These are phyloP conservation scores for Trichoderma sp. DNA, from an alignment of 2,329 filamentous ascomycete species.

Conservation along the genomic window DNA sequence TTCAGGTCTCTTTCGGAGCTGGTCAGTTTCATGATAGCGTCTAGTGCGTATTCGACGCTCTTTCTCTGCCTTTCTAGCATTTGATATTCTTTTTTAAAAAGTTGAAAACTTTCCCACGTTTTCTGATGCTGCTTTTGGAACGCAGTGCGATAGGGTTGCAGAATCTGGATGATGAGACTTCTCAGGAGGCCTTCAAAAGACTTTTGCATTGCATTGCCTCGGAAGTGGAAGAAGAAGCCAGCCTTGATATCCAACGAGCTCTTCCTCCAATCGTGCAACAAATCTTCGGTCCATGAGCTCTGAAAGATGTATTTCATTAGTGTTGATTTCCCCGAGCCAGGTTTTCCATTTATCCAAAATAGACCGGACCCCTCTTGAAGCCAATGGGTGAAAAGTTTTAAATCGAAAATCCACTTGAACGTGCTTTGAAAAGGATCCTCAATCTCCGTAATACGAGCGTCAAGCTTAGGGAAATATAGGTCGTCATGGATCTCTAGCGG, in stretches of 20 bases:
- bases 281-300: too few relatives aligned
- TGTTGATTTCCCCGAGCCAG: slow-evolving; percentile 12
- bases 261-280: too few relatives aligned
- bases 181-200: neutral
- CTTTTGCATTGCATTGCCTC: neutral
- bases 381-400: neutral
- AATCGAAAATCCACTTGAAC: slow-evolving; percentile 1
- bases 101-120: too few relatives aligned
- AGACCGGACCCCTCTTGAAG: neutral
- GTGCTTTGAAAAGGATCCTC: neutral
- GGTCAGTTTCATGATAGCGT: too few relatives aligned
- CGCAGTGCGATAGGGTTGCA: too few relatives aligned
- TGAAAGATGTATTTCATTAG: neutral
- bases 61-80: too few relatives aligned
- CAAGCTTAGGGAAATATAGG: neutral
- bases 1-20: too few relatives aligned
- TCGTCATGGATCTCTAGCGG: neutral
- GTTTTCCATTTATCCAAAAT: slow-evolving; percentile 7
- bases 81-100: too few relatives aligned
- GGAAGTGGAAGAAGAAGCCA: slow-evolving; percentile 10
- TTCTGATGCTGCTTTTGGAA: too few relatives aligned
- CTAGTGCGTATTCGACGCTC: accelerated
- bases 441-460: neutral
- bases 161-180: too few relatives aligned
- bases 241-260: neutral